Conservation (phyloP, 2,329 filamentous ascomycete genomes). For the Calcarisporium arbuscula region DNA sequence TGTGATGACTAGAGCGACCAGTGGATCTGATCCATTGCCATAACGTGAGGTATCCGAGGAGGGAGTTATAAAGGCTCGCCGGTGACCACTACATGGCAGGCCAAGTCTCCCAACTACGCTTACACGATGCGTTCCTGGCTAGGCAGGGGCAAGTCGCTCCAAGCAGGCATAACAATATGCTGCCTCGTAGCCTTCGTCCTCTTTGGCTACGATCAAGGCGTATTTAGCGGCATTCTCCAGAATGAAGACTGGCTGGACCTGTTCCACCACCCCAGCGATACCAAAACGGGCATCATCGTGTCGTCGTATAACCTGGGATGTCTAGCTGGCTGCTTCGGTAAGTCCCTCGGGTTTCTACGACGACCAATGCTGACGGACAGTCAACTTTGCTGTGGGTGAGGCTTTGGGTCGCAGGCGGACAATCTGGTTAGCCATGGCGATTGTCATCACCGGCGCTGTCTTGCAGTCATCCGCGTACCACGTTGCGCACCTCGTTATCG, state of each 20-base stretch:
- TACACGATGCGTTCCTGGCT: constrained; percentile 17
- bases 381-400: constrained; percentile 47
- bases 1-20: too few relatives aligned
- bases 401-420: constrained; percentile 41
- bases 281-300: constrained; percentile 21
- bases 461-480: constrained; percentile 45
- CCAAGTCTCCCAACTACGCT: too few relatives aligned
- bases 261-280: constrained; percentile 19
- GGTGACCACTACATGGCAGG: too few relatives aligned
- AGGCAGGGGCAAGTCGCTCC: constrained; percentile 17
- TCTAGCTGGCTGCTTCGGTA: constrained; percentile 31
- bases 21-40: too few relatives aligned
- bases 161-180: constrained; percentile 14
- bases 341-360: too few relatives aligned
- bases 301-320: constrained; percentile 34
- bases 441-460: constrained; percentile 52
- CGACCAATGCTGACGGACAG: too few relatives aligned
- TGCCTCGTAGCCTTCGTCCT: constrained; percentile 19
- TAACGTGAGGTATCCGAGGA: too few relatives aligned
- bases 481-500: constrained; percentile 41
- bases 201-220: constrained; percentile 42
- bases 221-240: constrained; percentile 40
- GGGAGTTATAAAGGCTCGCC: too few relatives aligned
- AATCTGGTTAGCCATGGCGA: constrained; percentile 44
- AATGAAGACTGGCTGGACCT: constrained; percentile 35